A percentile compares a stretch with the other conserved stretches of the same genome.
Conservation (phyloP, 208 protist species). For the Acanthamoeba castellanii region DNA sequence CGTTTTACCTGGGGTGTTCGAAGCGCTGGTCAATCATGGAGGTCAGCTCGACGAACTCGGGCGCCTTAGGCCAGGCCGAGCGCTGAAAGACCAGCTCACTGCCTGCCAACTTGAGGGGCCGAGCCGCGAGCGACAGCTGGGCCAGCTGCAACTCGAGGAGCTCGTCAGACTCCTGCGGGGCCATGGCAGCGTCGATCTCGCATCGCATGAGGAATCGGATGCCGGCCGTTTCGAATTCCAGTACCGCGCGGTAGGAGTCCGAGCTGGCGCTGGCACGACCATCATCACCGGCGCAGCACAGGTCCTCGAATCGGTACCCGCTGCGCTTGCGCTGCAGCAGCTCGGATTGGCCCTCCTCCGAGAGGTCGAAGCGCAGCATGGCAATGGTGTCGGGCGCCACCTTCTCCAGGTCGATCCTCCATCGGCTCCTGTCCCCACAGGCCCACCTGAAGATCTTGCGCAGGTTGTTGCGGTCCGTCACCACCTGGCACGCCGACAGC, state of each 20-base stretch:
- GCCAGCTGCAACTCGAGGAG: not conserved
- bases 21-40: not conserved
- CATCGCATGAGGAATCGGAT: not conserved
- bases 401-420: conserved; percentile 1
- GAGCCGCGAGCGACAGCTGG: not conserved
- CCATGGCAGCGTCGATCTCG: not conserved
- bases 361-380: not conserved
- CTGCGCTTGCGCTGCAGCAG: not conserved
- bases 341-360: not conserved
- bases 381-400: not conserved
- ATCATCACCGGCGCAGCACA: not conserved
- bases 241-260: not conserved
- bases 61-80: no score
- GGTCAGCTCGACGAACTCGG: not conserved
- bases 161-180: not conserved
- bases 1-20: not conserved
- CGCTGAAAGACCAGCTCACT: not conserved
- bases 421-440: not conserved
- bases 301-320: not conserved
- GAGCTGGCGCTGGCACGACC: not conserved
- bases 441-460: conserved; percentile 1
- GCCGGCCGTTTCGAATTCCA: not conserved
- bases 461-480: not conserved
- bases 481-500: not conserved
- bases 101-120: not conserved